Conservation (phyloP, 305 asterid genomes). For the Ajuga reptans region DNA sequence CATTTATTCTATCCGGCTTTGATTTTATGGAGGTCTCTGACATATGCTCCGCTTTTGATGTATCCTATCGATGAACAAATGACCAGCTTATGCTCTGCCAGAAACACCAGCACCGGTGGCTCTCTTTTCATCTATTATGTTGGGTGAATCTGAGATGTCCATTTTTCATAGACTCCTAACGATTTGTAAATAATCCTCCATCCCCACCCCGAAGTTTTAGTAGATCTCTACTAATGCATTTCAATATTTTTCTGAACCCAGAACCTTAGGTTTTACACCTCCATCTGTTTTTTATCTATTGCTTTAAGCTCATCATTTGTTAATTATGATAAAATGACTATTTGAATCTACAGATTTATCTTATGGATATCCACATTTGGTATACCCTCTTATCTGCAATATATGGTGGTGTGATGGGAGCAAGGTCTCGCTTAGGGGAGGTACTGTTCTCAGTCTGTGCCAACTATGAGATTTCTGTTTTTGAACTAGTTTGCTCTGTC, state of each 20-base stretch:
- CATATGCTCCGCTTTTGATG: slow-evolving; percentile 4
- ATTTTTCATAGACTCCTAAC: neutral
- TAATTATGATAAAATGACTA: slow-evolving; percentile 14
- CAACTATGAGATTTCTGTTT: neutral
- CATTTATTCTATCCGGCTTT: neutral
- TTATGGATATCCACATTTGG: slow-evolving; percentile 97
- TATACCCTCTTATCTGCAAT: slow-evolving; percentile 84
- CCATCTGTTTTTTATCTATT: neutral
- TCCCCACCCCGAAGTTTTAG: neutral
- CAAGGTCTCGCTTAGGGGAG: slow-evolving; percentile 94
- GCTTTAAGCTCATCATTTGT: neutral
- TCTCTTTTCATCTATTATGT: neutral
- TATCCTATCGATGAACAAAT: neutral
- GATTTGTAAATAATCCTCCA: neutral
- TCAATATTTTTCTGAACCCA: neutral
- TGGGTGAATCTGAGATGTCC: neutral
- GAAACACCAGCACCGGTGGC: neutral
- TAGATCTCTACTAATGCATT: slow-evolving; percentile 6
- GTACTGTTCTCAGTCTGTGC: slow-evolving; percentile 32
- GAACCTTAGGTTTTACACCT: neutral
- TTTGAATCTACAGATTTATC: slow-evolving; percentile 55
- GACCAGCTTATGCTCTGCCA: neutral
- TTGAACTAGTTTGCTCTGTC: neutral
- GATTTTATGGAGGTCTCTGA: neutral
- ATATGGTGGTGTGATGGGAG: slow-evolving; percentile 97